These are phyloP conservation scores for Clarireedia homoeocarpa DNA, from an alignment of 2,329 filamentous ascomycete genomes.

Conservation along the genomic window DNA sequence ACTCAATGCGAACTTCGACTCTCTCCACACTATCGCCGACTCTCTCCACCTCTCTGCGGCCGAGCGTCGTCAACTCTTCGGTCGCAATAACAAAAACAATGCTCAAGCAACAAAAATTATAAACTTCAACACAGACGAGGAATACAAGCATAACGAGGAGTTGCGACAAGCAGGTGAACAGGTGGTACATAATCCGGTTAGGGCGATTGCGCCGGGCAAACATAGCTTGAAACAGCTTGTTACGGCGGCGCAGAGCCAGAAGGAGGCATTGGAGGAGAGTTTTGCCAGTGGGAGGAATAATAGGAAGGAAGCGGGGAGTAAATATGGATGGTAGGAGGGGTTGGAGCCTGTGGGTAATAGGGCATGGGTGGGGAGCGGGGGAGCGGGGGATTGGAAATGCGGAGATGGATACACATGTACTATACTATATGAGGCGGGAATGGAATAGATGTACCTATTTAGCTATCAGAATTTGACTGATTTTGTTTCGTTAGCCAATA, in stretches of 20 bases:
- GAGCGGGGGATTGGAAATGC: no score
- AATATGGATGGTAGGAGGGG: constrained; percentile 68
- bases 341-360: no score
- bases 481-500: no score
- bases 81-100: constrained; percentile 43
- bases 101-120: constrained; percentile 56
- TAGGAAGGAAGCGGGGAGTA: constrained; percentile 70
- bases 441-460: no score
- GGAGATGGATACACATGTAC: no score
- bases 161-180: constrained; percentile 62
- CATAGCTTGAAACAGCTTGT: constrained; percentile 85
- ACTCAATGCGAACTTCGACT: constrained; percentile 34
- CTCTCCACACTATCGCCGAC: constrained; percentile 63
- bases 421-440: no score
- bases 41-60: constrained; percentile 73
- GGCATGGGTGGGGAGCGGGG: no score
- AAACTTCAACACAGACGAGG: constrained; percentile 81
- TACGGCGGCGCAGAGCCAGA: constrained; percentile 71
- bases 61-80: constrained; percentile 77
- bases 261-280: constrained; percentile 83
- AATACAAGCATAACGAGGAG: constrained; percentile 80
- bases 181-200: constrained; percentile 71
- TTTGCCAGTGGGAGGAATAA: constrained; percentile 77
- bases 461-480: no score
- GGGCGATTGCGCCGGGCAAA: constrained; percentile 77